phyloP scores from a whole-genome alignment of 1,284 basidiomycete genomes.

The Mycena sp. region DNA sequence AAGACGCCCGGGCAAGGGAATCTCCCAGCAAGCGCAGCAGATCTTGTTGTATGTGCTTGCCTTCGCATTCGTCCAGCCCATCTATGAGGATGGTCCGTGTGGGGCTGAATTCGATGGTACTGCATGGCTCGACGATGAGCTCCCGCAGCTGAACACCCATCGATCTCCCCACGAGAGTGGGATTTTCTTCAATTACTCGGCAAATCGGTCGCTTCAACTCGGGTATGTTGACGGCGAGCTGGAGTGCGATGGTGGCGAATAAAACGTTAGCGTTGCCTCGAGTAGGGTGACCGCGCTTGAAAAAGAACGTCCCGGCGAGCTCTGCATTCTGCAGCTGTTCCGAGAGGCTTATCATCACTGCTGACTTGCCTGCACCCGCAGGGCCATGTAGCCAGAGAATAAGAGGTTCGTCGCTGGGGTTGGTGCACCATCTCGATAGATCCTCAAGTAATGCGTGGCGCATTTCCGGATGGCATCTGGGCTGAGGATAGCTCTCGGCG shows the following conservation, averaged over 20 bases:
- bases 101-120: neutral
- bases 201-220: neutral
- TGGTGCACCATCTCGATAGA: neutral
- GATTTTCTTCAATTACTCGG: neutral
- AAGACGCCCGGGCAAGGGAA: neutral
- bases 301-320: neutral
- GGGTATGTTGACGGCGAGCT: neutral
- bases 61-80: constrained; percentile 21
- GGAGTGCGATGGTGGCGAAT: neutral
- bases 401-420: neutral
- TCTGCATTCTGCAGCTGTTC: neutral
- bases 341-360: neutral
- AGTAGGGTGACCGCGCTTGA: neutral
- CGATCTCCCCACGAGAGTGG: neutral
- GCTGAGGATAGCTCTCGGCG: neutral
- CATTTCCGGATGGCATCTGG: neutral
- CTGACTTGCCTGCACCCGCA: neutral
- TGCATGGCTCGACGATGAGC: constrained; percentile 23
- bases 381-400: neutral
- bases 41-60: constrained; percentile 8
- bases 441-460: neutral
- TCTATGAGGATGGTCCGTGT: constrained; percentile 20
- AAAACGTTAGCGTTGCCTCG: neutral
- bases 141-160: constrained; percentile 14
- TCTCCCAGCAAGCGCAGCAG: constrained; percentile 11